Percentiles rank a stretch among this genome's conserved stretches.
phyloP scores from a whole-genome alignment of 2,329 filamentous ascomycete genomes.

The Diaporthe ilicicola region DNA sequence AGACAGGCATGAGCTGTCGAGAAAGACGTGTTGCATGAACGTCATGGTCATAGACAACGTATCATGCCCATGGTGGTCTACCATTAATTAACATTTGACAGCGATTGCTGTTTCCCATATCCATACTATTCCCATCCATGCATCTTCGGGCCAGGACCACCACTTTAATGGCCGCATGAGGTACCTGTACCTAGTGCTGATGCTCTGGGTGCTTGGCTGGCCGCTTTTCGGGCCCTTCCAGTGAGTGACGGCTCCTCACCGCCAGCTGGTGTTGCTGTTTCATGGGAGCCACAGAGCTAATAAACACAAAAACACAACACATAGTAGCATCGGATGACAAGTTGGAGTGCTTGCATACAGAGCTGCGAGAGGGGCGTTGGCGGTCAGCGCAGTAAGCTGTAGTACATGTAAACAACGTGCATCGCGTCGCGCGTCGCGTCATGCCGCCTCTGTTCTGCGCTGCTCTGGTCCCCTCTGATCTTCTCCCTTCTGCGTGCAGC shows the following conservation, averaged over 20 bases:
- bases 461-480: background rate
- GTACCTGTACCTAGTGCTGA: background rate
- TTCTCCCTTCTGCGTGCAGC: slow-evolving; percentile 13
- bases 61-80: background rate
- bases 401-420: background rate
- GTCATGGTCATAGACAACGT: background rate
- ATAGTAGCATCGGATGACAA: background rate
- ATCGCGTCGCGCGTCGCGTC: slow-evolving; percentile 6
- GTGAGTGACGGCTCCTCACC: slow-evolving; percentile 1
- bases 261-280: slow-evolving; percentile 21
- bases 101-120: background rate
- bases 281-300: slow-evolving; percentile 6
- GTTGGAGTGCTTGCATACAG: background rate
- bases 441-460: background rate
- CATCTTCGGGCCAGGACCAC: background rate
- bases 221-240: slow-evolving; percentile 6
- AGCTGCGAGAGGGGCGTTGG: slow-evolving; percentile 8
- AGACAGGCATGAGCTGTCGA: slow-evolving; percentile 25
- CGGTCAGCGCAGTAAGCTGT: background rate
- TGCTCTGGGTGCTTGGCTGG: background rate
- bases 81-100: background rate
- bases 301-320: background rate
- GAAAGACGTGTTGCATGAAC: background rate
- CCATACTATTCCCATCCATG: background rate
- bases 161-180: no score